Evolutionary conservation across 768 basidiomycete genomes (phyloP).

Genomic region (Dentipellis fragilis): DNA sequence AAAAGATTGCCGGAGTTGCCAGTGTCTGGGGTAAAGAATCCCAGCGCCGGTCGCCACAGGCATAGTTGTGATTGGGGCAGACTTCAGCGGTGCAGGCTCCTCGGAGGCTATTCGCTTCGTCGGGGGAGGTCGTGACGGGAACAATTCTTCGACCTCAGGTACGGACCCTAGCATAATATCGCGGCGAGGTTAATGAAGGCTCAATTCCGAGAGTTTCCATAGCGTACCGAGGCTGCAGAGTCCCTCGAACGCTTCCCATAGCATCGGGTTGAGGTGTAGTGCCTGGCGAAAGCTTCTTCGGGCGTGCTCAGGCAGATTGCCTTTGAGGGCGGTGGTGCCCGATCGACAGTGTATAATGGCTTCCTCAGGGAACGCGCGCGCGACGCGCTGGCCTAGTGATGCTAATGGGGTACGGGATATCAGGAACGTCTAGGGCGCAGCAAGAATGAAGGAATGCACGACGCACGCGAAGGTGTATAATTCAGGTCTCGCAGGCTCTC

Average conservation of each 20-base stretch:
- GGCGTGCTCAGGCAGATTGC: conserved; percentile 71
- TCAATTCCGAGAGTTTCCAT: conserved; percentile 1
- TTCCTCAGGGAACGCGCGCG: conserved; percentile 58
- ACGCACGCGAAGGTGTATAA: conserved; percentile 51
- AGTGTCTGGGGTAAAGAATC: conserved; percentile 69
- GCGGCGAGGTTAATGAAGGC: conserved; percentile 5
- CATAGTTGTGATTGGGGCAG: conserved; percentile 17
- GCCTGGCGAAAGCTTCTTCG: conserved; percentile 60
- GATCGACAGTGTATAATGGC: conserved; percentile 69
- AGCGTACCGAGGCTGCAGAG: conserved; percentile 66
- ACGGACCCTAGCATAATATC: conserved; percentile 40
- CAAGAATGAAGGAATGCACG: conserved; percentile 3
- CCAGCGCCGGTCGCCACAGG: conserved; percentile 57
- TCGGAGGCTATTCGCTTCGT: conserved; percentile 45
- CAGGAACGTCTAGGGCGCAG: conserved; percentile 6
- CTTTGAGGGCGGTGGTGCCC: conserved; percentile 68
- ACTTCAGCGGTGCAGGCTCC: conserved; percentile 29
- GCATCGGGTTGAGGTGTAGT: conserved; percentile 60
- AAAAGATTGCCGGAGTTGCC: conserved; percentile 47
- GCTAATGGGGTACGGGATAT: conserved; percentile 24
- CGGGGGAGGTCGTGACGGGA: conserved; percentile 53
- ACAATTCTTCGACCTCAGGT: conserved; percentile 63
- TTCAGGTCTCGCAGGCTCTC: conserved; percentile 42
- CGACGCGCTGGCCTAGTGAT: conserved; percentile 42
- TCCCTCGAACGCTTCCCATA: conserved; percentile 92